Evolutionary conservation across 208 protist genomes (phyloP).

Genomic region (Leishmania tarentolae): DNA sequence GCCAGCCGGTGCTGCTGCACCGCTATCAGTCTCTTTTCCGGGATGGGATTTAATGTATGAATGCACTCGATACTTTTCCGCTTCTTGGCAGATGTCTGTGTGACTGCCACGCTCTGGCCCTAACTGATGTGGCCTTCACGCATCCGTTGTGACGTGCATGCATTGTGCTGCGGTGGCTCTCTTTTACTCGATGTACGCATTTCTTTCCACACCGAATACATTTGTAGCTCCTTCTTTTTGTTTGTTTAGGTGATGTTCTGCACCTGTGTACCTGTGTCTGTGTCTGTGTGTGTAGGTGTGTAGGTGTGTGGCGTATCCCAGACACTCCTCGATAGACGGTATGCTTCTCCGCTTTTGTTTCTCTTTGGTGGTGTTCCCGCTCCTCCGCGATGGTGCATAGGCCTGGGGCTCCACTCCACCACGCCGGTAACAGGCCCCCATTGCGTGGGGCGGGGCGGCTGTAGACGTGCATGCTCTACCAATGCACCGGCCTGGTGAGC

Average conservation of each 20-base stretch:
- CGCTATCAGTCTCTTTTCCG: conserved; percentile 40
- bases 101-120: background rate
- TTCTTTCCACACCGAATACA: background rate
- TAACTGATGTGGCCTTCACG: background rate
- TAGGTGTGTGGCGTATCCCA: background rate
- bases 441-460: background rate
- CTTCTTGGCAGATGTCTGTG: background rate
- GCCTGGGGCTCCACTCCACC: background rate
- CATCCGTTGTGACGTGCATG: background rate
- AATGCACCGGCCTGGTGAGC: background rate
- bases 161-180: background rate
- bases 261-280: background rate
- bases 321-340: background rate
- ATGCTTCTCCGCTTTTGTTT: conserved; percentile 4
- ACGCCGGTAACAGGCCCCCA: background rate
- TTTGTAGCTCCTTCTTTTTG: background rate
- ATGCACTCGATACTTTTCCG: background rate
- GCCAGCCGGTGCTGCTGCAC: conserved; percentile 32
- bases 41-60: background rate
- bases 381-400: background rate
- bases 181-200: background rate
- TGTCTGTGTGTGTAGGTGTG: background rate
- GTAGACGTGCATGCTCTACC: background rate
- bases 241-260: background rate
- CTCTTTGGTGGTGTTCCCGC: background rate